phyloP scores from a whole-genome alignment of 208 protist species.

The Leishmania gerbilli region DNA sequence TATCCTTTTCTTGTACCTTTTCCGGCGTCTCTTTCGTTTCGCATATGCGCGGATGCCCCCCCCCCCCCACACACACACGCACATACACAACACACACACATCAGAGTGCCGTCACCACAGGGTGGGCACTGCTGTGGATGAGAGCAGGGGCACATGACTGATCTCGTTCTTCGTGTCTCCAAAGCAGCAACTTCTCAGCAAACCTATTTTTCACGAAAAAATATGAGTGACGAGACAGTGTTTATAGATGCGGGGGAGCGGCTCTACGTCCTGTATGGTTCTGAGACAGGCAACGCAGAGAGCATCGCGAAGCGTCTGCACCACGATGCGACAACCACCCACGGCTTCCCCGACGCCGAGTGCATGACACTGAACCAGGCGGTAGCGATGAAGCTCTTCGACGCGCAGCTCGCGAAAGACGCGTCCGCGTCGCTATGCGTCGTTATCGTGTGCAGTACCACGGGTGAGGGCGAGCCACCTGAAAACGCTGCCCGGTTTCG shows the following conservation, averaged over 20 bases:
- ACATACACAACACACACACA: neutral
- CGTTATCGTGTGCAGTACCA: slow-evolving; percentile 78
- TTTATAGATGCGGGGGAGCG: slow-evolving; percentile 18
- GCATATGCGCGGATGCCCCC: too few relatives aligned
- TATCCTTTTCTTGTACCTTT: neutral
- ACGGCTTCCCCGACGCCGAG: slow-evolving; percentile 21
- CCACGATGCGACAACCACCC: slow-evolving; percentile 36
- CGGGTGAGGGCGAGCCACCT: slow-evolving; percentile 77
- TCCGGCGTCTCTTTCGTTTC: neutral
- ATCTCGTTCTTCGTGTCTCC: neutral
- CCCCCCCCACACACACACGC: neutral
- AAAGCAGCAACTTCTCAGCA: neutral
- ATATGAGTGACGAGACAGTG: slow-evolving; percentile 16
- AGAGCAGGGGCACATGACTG: neutral
- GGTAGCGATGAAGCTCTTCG: slow-evolving; percentile 39
- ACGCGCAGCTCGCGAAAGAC: slow-evolving; percentile 28
- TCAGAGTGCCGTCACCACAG: too few relatives aligned
- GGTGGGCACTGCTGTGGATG: too few relatives aligned
- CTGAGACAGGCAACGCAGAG: slow-evolving; percentile 69
- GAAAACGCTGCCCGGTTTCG: slow-evolving; percentile 71
- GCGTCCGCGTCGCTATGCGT: slow-evolving; percentile 31
- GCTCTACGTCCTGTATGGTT: slow-evolving; percentile 60
- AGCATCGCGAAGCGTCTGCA: slow-evolving; percentile 61
- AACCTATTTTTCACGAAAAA: neutral
- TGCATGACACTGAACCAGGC: slow-evolving; percentile 54